These are phyloP conservation scores for Plasmodium fragile DNA, from an alignment of 169 alveolate genomes.

Conservation along the genomic window DNA sequence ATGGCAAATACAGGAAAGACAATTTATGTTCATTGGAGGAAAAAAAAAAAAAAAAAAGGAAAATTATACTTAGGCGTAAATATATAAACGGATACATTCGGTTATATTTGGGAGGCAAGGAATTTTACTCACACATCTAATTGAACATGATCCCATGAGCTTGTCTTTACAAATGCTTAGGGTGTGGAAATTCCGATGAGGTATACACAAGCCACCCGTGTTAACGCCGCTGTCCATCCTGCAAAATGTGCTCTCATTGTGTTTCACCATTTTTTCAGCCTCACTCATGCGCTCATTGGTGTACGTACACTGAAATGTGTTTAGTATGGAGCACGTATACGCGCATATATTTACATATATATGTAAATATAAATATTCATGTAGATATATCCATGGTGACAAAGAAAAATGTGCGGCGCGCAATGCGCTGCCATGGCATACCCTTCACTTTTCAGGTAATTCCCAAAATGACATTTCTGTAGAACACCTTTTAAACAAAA, in stretches of 20 bases:
- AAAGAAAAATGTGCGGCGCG: background rate
- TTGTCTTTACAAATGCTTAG: background rate
- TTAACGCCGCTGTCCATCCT: background rate
- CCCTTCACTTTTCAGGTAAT: background rate
- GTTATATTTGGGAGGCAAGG: background rate
- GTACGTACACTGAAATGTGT: background rate
- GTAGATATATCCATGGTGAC: background rate
- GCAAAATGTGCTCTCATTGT: background rate
- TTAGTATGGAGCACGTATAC: background rate
- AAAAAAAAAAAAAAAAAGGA: conserved; percentile 13
- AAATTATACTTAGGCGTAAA: background rate
- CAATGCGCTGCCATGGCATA: background rate
- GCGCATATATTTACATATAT: background rate
- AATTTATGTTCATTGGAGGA: background rate
- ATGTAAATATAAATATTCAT: background rate
- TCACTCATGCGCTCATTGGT: background rate
- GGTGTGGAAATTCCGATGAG: background rate
- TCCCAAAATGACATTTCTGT: background rate
- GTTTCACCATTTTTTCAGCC: background rate
- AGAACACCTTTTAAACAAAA: background rate
- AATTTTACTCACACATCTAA: background rate
- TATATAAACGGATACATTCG: background rate
- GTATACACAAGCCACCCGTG: background rate
- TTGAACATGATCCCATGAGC: background rate
- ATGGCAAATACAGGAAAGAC: background rate